phyloP scores from a whole-genome alignment of 2,329 filamentous ascomycete genomes.

The Aureobasidium sp. region DNA sequence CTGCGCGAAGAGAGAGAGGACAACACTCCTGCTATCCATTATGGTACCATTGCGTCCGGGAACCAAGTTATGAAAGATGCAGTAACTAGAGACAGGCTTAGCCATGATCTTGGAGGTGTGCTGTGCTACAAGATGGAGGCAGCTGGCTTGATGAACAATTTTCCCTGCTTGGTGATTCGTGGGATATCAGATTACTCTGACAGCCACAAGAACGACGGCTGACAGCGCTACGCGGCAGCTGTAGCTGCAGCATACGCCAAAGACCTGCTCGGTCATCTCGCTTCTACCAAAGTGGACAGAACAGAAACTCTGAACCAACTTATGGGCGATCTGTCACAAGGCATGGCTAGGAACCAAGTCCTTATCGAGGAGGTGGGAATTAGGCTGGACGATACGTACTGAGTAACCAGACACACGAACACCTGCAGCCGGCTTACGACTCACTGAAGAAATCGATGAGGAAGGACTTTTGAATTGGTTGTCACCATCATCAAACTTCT shows the following conservation, averaged over 20 bases:
- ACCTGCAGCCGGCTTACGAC: neutral
- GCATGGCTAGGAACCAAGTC: too few species aligned
- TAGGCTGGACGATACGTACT: neutral
- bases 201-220: slow-evolving; percentile 22
- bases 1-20: neutral
- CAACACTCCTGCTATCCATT: neutral
- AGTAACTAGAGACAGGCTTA: slow-evolving; percentile 9
- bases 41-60: slow-evolving; percentile 13
- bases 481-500: neutral
- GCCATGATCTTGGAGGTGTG: slow-evolving; percentile 14
- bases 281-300: neutral
- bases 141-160: slow-evolving; percentile 22
- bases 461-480: neutral
- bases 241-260: slow-evolving; percentile 20
- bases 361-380: neutral
- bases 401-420: neutral
- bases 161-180: slow-evolving; percentile 22
- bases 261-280: slow-evolving; percentile 16
- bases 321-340: neutral
- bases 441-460: too few species aligned
- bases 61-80: slow-evolving; percentile 14
- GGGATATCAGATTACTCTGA: slow-evolving; percentile 24
- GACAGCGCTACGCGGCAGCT: slow-evolving; percentile 21
- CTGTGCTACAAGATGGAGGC: slow-evolving; percentile 25
- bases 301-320: neutral